These are phyloP conservation scores for Fusarium circinatum DNA, from an alignment of 2,329 filamentous ascomycete species.

Conservation along the genomic window DNA sequence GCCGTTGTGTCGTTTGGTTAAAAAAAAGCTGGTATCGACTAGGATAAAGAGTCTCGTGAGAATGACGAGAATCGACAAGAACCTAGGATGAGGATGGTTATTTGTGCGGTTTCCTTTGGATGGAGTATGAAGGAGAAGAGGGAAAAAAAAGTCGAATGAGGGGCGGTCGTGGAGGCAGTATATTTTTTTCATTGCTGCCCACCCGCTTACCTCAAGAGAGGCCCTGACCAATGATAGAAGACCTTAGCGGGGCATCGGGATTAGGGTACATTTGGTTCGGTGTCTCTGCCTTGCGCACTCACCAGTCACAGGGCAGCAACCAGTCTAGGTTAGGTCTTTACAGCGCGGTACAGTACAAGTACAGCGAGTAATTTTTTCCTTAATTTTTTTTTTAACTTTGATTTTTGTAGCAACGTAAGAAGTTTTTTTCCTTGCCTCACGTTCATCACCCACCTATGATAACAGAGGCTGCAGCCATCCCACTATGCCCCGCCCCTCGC, in stretches of 20 bases:
- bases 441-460: background rate
- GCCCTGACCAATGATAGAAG: slow-evolving; percentile 38
- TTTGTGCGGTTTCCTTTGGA: slow-evolving; percentile 44
- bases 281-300: slow-evolving; percentile 7
- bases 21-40: slow-evolving; percentile 49
- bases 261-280: slow-evolving; percentile 43
- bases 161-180: slow-evolving; percentile 51
- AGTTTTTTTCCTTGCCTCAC: slow-evolving; percentile 1
- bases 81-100: slow-evolving; percentile 54
- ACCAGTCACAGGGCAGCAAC: slow-evolving; percentile 3
- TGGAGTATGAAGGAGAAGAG: slow-evolving; percentile 46
- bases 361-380: slow-evolving; percentile 3
- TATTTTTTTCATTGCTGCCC: slow-evolving; percentile 51
- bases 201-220: slow-evolving; percentile 45
- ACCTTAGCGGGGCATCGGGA: slow-evolving; percentile 34
- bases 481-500: slow-evolving; percentile 21
- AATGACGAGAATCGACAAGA: slow-evolving; percentile 54
- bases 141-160: slow-evolving; percentile 54
- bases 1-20: slow-evolving; percentile 36
- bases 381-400: background rate
- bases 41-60: slow-evolving; percentile 62
- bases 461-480: background rate
- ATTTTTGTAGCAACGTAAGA: background rate
- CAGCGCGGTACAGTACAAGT: background rate
- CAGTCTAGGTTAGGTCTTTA: background rate